phyloP scores from a whole-genome alignment of 176 grass and related monocot genomes.

The Lolium perenne region DNA sequence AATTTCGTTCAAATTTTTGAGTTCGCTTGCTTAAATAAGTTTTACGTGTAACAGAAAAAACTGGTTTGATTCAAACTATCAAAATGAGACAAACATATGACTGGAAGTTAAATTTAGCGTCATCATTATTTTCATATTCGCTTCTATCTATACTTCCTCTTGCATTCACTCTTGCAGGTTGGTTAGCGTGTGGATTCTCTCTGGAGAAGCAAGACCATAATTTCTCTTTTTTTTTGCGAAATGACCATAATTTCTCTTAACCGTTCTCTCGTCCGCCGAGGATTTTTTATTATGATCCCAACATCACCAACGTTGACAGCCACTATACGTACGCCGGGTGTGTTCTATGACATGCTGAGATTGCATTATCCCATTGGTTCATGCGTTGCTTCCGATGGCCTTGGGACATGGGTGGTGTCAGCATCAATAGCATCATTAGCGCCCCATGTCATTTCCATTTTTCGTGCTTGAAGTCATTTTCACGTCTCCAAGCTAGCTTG shows the following conservation, averaged over 20 bases:
- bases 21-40: no score
- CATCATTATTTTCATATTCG: no score
- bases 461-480: slow-evolving; percentile 41
- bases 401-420: slow-evolving; percentile 30
- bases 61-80: no score
- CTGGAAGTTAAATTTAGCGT: no score
- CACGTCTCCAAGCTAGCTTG: slow-evolving; percentile 39
- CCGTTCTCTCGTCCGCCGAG: not conserved
- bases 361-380: slow-evolving; percentile 29
- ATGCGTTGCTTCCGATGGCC: slow-evolving; percentile 16
- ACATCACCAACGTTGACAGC: not conserved
- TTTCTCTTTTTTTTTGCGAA: no score
- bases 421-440: slow-evolving; percentile 31
- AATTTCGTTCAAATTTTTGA: no score
- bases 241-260: not conserved
- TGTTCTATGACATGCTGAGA: slow-evolving; percentile 15
- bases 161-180: not conserved
- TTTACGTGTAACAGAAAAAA: no score
- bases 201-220: not conserved
- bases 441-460: slow-evolving; percentile 15
- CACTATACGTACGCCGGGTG: not conserved
- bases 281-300: not conserved
- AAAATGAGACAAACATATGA: no score
- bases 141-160: no score
- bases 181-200: not conserved